Evolutionary conservation across 2,329 filamentous ascomycete species (phyloP).

Genomic region (Ceratocystis ficicola): DNA sequence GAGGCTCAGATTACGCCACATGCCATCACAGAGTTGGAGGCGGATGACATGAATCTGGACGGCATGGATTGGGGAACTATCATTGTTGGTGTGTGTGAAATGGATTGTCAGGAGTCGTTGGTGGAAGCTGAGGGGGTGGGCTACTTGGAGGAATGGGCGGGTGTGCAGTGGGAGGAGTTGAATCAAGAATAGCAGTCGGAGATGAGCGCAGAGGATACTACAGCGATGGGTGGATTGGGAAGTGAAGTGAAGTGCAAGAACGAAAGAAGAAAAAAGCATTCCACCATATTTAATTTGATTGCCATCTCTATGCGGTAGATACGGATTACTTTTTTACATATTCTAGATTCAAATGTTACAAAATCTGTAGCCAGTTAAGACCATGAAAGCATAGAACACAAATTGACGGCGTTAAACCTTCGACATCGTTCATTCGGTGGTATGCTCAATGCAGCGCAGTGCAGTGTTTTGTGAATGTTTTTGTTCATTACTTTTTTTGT

Average conservation of each 20-base stretch:
- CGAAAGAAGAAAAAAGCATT: neutral
- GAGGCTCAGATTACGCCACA: slow-evolving; percentile 89
- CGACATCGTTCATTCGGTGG: no score
- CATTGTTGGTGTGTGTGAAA: slow-evolving; percentile 70
- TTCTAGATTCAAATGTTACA: neutral
- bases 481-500: slow-evolving; percentile 22
- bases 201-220: neutral
- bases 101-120: slow-evolving; percentile 57
- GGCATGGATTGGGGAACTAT: slow-evolving; percentile 99
- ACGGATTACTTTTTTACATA: neutral
- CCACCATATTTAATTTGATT: neutral
- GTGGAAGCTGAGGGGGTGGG: slow-evolving; percentile 51
- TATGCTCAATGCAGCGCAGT: neutral
- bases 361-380: neutral
- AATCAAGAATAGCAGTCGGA: slow-evolving; percentile 29
- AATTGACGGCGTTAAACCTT: neutral
- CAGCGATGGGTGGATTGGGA: neutral
- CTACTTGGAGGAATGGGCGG: slow-evolving; percentile 92
- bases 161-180: slow-evolving; percentile 92
- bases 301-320: neutral
- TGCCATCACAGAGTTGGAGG: slow-evolving; percentile 78
- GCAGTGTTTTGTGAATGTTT: slow-evolving; percentile 9
- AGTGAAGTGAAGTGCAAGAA: neutral
- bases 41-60: slow-evolving; percentile 56
- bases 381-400: neutral